Conservation (phyloP, 192 early-diverging fungal genomes). For the Podila horticola region DNA sequence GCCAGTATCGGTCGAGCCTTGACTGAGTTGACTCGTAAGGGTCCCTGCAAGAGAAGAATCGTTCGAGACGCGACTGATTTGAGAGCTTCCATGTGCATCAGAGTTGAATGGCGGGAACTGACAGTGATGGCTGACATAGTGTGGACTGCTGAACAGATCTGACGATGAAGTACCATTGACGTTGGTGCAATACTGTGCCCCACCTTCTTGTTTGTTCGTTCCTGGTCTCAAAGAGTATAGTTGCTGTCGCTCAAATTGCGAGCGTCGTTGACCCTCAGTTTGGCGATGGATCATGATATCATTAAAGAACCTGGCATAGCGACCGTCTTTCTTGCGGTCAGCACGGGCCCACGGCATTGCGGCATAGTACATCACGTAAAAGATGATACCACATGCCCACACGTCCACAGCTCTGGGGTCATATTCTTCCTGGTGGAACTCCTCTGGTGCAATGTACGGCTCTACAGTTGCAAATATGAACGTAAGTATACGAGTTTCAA, state of each 20-base stretch:
- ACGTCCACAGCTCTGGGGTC: conserved; percentile 71
- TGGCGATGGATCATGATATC: conserved; percentile 29
- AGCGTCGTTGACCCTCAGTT: conserved; percentile 14
- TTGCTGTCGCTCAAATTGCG: conserved; percentile 17
- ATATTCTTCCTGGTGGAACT: conserved; percentile 71
- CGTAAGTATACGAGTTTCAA: background rate
- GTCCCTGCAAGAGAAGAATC: background rate
- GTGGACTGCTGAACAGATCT: conserved; percentile 4
- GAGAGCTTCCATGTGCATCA: background rate
- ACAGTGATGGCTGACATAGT: conserved; percentile 10
- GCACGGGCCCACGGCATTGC: conserved; percentile 51
- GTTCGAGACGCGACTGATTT: background rate
- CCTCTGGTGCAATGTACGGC: conserved; percentile 87
- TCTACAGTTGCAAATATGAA: conserved; percentile 44
- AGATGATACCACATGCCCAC: conserved; percentile 45
- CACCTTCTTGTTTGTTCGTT: background rate
- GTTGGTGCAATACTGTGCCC: background rate
- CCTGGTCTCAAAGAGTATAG: background rate
- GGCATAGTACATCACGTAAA: conserved; percentile 44
- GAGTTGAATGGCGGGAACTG: conserved; percentile 21
- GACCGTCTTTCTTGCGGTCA: conserved; percentile 31
- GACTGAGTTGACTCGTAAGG: conserved; percentile 2
- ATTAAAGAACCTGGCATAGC: conserved; percentile 14
- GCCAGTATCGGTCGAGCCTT: background rate
- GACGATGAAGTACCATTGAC: background rate